Evolutionary conservation across 495 filamentous ascomycete species (phyloP).

Genomic region (Viridothelium virens): DNA sequence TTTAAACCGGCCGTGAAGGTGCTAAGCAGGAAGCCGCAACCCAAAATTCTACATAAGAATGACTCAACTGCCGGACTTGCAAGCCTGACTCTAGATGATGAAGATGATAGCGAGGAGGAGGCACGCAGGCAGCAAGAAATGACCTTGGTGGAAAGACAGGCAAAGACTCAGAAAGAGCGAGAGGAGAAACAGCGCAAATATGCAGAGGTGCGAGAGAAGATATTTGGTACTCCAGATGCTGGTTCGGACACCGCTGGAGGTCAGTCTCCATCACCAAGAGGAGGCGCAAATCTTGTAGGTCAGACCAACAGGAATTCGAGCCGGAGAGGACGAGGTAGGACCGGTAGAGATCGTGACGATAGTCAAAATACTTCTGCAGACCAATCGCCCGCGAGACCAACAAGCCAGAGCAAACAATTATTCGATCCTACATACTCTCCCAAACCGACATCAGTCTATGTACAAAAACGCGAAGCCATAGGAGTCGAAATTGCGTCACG

Average conservation of each 20-base stretch:
- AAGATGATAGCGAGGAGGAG: slow-evolving; percentile 61
- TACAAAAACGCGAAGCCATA: slow-evolving; percentile 48
- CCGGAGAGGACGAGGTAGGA: slow-evolving; percentile 25
- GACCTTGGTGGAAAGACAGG: slow-evolving; percentile 64
- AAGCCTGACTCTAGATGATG: slow-evolving; percentile 43
- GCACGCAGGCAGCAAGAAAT: slow-evolving; percentile 46
- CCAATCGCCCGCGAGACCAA: slow-evolving; percentile 37
- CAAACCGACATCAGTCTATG: slow-evolving; percentile 50
- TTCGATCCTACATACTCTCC: slow-evolving; percentile 67
- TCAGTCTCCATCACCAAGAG: slow-evolving; percentile 42
- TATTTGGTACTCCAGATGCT: slow-evolving; percentile 61
- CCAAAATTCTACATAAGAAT: slow-evolving; percentile 41
- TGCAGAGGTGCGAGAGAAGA: slow-evolving; percentile 70
- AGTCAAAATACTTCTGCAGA: slow-evolving; percentile 43
- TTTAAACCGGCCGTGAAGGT: slow-evolving; percentile 78
- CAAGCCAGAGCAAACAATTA: slow-evolving; percentile 42
- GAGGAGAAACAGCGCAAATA: slow-evolving; percentile 88
- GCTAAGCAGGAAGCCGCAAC: slow-evolving; percentile 69
- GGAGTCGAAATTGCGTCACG: slow-evolving; percentile 26
- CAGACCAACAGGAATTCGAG: slow-evolving; percentile 29
- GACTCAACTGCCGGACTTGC: slow-evolving; percentile 50
- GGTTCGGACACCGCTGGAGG: slow-evolving; percentile 42
- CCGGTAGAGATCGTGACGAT: slow-evolving; percentile 32
- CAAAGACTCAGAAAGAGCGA: slow-evolving; percentile 62
- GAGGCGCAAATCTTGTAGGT: slow-evolving; percentile 52